Percentiles rank a stretch among this genome's conserved stretches.
These are phyloP conservation scores for Polygonum aviculare DNA, from an alignment of 148 eudicot genomes.

Conservation along the genomic window DNA sequence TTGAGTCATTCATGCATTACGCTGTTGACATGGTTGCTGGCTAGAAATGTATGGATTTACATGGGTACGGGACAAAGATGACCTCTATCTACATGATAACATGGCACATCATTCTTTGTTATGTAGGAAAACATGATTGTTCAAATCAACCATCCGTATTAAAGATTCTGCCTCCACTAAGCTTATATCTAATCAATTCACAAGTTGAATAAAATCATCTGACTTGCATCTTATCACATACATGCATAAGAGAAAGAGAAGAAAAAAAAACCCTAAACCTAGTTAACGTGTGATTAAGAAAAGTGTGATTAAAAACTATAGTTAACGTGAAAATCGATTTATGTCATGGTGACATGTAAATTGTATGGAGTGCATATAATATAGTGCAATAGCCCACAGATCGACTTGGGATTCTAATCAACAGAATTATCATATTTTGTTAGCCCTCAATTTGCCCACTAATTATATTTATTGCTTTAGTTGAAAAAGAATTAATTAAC, in stretches of 20 bases:
- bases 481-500: constrained; percentile 7
- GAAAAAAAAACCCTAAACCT: neutral
- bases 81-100: neutral
- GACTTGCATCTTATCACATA: neutral
- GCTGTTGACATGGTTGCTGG: too few species aligned
- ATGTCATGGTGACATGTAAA: constrained; percentile 9
- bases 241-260: neutral
- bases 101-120: neutral
- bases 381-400: neutral
- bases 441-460: constrained; percentile 6
- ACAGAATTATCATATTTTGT: constrained; percentile 6
- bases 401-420: constrained; percentile 1
- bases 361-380: neutral
- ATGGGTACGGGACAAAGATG: neutral
- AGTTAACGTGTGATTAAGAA: neutral
- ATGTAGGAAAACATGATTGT: constrained; percentile 1
- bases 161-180: constrained; percentile 10
- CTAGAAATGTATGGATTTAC: neutral
- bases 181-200: neutral
- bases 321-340: neutral
- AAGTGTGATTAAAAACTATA: neutral
- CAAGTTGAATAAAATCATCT: constrained; percentile 1
- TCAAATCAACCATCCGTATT: constrained; percentile 6
- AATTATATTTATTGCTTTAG: constrained; percentile 9
- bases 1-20: neutral